Evolutionary conservation across 257 asterid genomes (phyloP), one percentile per base, ranked within the genome.

Genomic region (Haberlea rhodopensis): DNA sequence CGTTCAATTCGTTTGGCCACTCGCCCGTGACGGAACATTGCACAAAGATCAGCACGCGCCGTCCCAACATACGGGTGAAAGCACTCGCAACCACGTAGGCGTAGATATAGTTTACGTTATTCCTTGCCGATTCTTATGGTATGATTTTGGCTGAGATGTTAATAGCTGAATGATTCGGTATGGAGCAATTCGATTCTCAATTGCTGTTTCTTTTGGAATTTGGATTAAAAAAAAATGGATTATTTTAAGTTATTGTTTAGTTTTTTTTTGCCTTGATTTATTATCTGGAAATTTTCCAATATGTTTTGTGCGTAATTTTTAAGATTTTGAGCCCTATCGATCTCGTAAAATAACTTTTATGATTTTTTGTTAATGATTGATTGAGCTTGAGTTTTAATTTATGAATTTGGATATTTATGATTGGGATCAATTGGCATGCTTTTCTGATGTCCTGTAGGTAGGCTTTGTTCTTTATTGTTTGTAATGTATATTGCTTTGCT

Each of bases 111-210:
- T 51, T 11, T 65, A 15, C 60, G 58, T 55, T 40, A 28, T 74
- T 69, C 55, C 68, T 55, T 11, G 62, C 53, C 58, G 20, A 20
- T 15, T 43, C 8, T 13, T 43, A 68, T 78, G 66, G 31, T 73
- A 26, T 68, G 74, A 54, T 37, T 71, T 60, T 61, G 62, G 61
- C 66, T 43, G 65, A 32, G 61, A 69, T 64, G 64, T 67, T 24
- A 48, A 21, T 63, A 6, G 60, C 54, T 61, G 28, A 32, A 32
- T 68, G 18, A 57, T 55, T 80, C 40, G 53, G 32, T 71, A 63
- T 77, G 85, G 78, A 64, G 84, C 76, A 73, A 23, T 72, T 73
- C 75, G 71, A 57, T 72, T 75, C 57, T 70, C 72, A 53, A 65
- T 68, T 73, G n/a, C 67, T 72, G 63, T 25, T 28, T 49, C 66